phyloP scores from a whole-genome alignment of 2,329 filamentous ascomycete genomes.

The Penicillium sp. region DNA sequence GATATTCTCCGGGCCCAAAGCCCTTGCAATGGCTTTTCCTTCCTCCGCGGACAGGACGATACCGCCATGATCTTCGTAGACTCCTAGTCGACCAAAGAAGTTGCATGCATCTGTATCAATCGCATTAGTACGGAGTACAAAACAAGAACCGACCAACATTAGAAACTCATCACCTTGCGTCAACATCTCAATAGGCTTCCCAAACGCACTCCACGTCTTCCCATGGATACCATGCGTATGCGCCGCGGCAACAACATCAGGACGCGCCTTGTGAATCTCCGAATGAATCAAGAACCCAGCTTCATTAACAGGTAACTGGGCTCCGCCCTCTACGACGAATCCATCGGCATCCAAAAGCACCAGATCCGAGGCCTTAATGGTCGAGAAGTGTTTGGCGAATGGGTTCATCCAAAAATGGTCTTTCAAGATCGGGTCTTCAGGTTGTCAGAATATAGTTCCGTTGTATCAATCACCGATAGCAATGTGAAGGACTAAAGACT shows the following conservation, averaged over 20 bases:
- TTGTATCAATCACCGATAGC: too few relatives aligned
- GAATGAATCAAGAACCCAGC: conserved; percentile 60
- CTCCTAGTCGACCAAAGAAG: conserved; percentile 36
- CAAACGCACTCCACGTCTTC: conserved; percentile 60
- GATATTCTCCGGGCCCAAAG: conserved; percentile 41
- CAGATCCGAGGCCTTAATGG: conserved; percentile 42
- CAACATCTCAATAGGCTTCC: conserved; percentile 56
- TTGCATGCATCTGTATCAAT: conserved; percentile 36
- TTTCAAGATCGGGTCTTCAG: conserved; percentile 35
- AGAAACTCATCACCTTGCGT: conserved; percentile 50
- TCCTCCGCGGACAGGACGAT: conserved; percentile 42
- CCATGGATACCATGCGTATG: conserved; percentile 59
- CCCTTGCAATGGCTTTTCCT: conserved; percentile 37
- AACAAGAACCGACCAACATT: neutral
- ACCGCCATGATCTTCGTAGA: conserved; percentile 42
- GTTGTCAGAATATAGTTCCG: neutral
- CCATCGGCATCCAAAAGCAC: conserved; percentile 42
- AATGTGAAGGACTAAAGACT: too few relatives aligned
- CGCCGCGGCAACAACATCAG: conserved; percentile 57
- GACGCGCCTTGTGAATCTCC: conserved; percentile 56
- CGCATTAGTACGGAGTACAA: neutral
- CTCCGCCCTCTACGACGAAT: conserved; percentile 41
- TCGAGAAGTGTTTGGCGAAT: conserved; percentile 40
- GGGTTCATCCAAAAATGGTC: conserved; percentile 44
- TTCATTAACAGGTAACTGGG: conserved; percentile 40